Evolutionary conservation across 257 asterid species (phyloP), one percentile per base, ranked within the genome.

Genomic region (Solanum commersonii): DNA sequence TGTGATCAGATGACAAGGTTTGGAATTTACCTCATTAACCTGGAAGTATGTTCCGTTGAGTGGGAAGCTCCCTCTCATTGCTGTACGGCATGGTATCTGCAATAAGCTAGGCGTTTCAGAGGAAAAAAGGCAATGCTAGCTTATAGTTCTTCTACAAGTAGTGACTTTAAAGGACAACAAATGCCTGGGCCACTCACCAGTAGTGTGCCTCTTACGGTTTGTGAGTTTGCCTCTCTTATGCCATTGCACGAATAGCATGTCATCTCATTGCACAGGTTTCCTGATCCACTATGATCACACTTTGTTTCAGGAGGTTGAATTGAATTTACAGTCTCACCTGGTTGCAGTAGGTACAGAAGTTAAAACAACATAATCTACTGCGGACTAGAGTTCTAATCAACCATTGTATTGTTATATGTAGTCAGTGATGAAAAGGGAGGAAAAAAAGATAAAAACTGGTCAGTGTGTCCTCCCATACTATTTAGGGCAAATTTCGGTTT

Each of bases 1-100:
- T 59, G 52, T 37, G 85, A 83, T 31, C 15, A 83, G 84, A 89
- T 46, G 22, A 78, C 49, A 83, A 83, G 59, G 86, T 78, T 78
- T 16, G 14, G 84, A 52, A 35, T 86, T 86, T 91, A 97, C 99
- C 98, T 97, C 99, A 60, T 97, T 97, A 87, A 97, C 98, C 90
- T 96, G 99, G 93, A 97, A 97, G 88, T 97, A 97, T 78, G 99
- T 97, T 86, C 99, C 99, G 76, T 97, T 97, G 87, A 97, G 95
- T 13, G 98, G 98, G 93, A 97, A 97, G 89, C 98, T 94, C 83
- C 99, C 99, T 90, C 96, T 92, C 98, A 93, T 96, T 88, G 99
- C 99, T 35, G 99, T 97, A 89, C 98, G 91, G 92, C 98, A 97
- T 25, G 99, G 99, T 91, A 97, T 92, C 99, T 97, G 87, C 34